A percentile compares a stretch with the other conserved stretches of the same genome.
Evolutionary conservation across 2,329 filamentous ascomycete species (phyloP).

Genomic region (Trichoderma citrinoviride): DNA sequence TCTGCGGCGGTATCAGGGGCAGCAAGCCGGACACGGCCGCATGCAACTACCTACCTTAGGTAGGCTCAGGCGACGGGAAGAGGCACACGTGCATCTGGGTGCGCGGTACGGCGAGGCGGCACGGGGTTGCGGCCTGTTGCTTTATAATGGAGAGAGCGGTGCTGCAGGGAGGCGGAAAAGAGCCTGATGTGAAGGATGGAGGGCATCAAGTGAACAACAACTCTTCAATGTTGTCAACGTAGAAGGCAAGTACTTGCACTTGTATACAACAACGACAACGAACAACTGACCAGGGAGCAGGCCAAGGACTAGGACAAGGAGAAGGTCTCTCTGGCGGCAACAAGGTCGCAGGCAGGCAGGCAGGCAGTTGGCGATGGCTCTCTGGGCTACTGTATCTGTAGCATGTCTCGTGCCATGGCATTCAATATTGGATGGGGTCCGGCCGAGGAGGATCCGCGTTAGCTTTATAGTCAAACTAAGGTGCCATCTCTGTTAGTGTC

Average conservation of each 20-base stretch:
- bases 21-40: slow-evolving; percentile 12
- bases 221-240: no score
- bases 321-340: neutral
- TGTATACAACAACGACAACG: neutral
- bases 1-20: slow-evolving; percentile 8
- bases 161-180: neutral
- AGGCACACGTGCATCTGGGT: slow-evolving; percentile 2
- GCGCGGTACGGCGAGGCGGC: slow-evolving; percentile 4
- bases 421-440: slow-evolving; percentile 33
- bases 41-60: no score
- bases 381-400: slow-evolving; percentile 30
- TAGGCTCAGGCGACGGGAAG: slow-evolving; percentile 7
- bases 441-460: slow-evolving; percentile 37
- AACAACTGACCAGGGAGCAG: neutral
- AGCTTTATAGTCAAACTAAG: slow-evolving; percentile 38
- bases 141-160: neutral
- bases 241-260: no score
- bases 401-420: slow-evolving; percentile 45
- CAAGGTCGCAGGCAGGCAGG: neutral
- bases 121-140: slow-evolving; percentile 14
- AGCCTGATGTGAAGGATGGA: no score
- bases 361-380: neutral
- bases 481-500: slow-evolving; percentile 13
- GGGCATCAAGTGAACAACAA: no score
- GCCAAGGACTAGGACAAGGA: neutral